Base-by-base conservation (phyloP, 2,329 filamentous ascomycete genomes). In the Epichloe coenophiala region DNA sequence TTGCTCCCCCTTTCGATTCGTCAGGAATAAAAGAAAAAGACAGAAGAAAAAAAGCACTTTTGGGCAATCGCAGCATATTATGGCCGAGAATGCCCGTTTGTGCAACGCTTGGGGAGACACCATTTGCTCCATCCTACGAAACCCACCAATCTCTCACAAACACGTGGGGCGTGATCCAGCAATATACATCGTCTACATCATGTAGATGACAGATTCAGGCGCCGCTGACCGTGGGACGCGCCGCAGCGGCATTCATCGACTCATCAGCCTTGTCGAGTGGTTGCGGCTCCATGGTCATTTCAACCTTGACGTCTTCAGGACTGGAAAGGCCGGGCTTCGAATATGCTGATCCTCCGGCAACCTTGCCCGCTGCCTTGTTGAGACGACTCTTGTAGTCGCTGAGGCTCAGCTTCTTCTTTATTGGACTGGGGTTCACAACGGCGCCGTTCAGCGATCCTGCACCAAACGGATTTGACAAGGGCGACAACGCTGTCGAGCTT, bases 361-460 rank as follows among this genome's bases (percentile, higher is more conserved):
- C 56, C 49, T 70, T 58, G 60, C 57, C 71, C 3, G 72, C 71
- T 3, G 72, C 72, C 59, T 79, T 81, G 58, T 74, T 76, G 66
- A 74, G 71, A 47, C 76, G 70, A 55, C 75, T 78, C 61, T 78
- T 80, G 58, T 84, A 84, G 59, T 84, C 81, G 58, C 79, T 83
- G 2, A 84, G 63, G 55, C 78, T 83, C 38, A 84, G 66, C 63
- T 83, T 84, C 70, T 84, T 84, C 65, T 82, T 83, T 35, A 80
- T 68, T 2, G 81, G 80, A 54, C 78, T 83, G 3, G 78, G 77
- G 21, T 72, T 70, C 9, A 70, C 70, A 5, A 62, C 62, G 8
- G 68, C 57, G 13, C 73, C 71, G 51, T 75, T 77, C 36, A 70
- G 59, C 0, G 65, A 57, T 0, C 69, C 55, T 6, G 68, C 59